These are phyloP conservation scores for Rhamnella rubrinervis DNA, from an alignment of 331 rosid genomes.

Conservation along the genomic window DNA sequence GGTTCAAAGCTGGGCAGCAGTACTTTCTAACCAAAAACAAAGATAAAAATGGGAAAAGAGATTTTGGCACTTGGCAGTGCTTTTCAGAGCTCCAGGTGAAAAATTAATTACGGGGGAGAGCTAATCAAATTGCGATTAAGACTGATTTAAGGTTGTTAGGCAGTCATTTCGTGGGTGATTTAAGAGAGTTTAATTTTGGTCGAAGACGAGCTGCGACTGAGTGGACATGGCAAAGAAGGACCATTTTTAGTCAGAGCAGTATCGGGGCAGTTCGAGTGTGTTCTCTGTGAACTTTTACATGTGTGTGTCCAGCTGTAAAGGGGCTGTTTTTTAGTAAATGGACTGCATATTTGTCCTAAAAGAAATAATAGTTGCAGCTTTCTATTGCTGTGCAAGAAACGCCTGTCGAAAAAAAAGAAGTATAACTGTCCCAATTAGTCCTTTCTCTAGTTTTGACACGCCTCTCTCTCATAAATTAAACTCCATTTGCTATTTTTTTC, in stretches of 20 bases:
- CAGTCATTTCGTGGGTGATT: conserved; percentile 4
- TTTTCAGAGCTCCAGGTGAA: no score
- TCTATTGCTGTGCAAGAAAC: neutral
- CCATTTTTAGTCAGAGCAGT: conserved; percentile 6
- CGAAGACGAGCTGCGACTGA: neutral
- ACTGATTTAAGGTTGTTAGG: conserved; percentile 15
- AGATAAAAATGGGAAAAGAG: neutral
- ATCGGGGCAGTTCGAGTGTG: conserved; percentile 13
- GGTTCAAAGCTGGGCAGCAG: neutral
- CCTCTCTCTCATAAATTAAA: neutral
- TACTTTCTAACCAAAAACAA: neutral
- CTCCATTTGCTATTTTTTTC: neutral
- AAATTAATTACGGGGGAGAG: no score
- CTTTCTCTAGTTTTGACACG: conserved; percentile 5
- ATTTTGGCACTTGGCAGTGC: neutral
- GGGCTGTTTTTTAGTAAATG: neutral
- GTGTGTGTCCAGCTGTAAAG: conserved; percentile 26
- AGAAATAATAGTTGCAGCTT: conserved; percentile 9
- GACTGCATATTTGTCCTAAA: neutral
- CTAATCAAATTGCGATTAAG: no score
- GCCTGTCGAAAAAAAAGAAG: conserved; percentile 1
- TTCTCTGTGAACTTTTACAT: conserved; percentile 6
- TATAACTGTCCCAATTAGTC: neutral
- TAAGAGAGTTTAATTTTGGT: no score
- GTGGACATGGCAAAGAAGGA: neutral